Base-by-base conservation (phyloP, 164 flowering plant genomes). In the Magnolia officinalis region DNA sequence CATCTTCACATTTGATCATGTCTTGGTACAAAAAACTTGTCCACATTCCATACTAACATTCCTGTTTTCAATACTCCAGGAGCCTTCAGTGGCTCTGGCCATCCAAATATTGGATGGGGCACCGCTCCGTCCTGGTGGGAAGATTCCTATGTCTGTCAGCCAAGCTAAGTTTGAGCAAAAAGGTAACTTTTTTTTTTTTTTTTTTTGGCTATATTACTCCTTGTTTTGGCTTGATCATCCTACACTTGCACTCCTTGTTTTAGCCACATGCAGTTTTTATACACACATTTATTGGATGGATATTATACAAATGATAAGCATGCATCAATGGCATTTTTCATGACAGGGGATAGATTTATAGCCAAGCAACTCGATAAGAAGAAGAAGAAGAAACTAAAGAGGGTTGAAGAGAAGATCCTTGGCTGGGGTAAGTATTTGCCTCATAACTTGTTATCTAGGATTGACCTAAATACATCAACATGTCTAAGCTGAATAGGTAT, bases 81-180 rank as follows among this genome's bases (percentile, higher is more conserved):
- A 96, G 79, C 98, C 99, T 37, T 96, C 99, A 24, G 98, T 96
- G 70, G 90, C 74, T 78, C 76, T 96, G 79, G 99, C 98, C 7
- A 75, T 83, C 50, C 92, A 96, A 85, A 80, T 96, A 79, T 85
- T 96, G 86, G 98, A 96, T 78, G 98, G 98, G 50, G 67, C 96
- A 68, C 91, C 96, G 76, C 77, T 96, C 2, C 92, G 98, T 50
- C 97, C 95, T 61, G 94, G 85, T 84, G 94, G 87, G 64, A 88
- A 82, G 78, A 76, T 82, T 72, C 86, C 82, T 37, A 94, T 96
- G 99, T 84, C 96, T 20, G 98, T 96, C 24, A 85, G 87, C 19
- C 85, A 67, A 81, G 98, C 99, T 58, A 94, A 91, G 82, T 96
- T 96, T 87, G 97, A 96, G 87, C 99, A 96, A 78, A 96, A 94